Evolutionary conservation across 441 rosid genomes (phyloP).

Genomic region (Gossypium schwendimanii): DNA sequence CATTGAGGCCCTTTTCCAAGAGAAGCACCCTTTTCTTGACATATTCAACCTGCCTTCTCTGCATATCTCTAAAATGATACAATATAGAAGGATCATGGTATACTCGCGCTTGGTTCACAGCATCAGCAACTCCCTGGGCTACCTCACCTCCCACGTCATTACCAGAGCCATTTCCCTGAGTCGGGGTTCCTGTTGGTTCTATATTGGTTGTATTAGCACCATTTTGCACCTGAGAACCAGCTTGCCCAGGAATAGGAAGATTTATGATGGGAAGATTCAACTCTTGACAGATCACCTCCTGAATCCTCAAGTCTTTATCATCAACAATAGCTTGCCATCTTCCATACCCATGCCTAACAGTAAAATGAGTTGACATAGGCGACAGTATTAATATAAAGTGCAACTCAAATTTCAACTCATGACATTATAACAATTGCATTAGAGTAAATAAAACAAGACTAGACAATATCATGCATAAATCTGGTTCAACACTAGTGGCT

Average conservation of each 20-base stretch:
- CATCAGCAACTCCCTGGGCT: slow-evolving; percentile 43
- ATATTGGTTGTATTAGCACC: slow-evolving; percentile 39
- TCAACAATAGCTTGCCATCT: slow-evolving; percentile 99
- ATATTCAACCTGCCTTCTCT: slow-evolving; percentile 86
- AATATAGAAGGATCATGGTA: slow-evolving; percentile 48
- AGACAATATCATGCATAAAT: background rate
- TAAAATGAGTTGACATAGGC: background rate
- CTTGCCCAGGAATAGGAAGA: slow-evolving; percentile 63
- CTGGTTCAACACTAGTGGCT: background rate
- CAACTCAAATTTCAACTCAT: background rate
- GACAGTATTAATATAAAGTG: background rate
- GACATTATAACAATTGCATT: background rate
- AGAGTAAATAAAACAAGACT: background rate
- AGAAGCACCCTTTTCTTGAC: slow-evolving; percentile 92
- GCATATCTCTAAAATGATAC: slow-evolving; percentile 83
- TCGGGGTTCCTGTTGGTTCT: slow-evolving; percentile 48
- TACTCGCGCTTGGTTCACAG: slow-evolving; percentile 33
- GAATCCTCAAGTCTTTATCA: slow-evolving; percentile 80
- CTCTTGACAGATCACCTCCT: slow-evolving; percentile 84
- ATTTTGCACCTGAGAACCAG: slow-evolving; percentile 53
- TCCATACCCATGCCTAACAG: slow-evolving; percentile 93
- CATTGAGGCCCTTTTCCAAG: slow-evolving; percentile 77
- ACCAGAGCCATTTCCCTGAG: slow-evolving; percentile 41
- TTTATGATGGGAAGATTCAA: slow-evolving; percentile 65
- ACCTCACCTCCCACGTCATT: slow-evolving; percentile 42